Evolutionary conservation across 108 stramenopile genomes (phyloP).

Genomic region (Cyclotella atomus): DNA sequence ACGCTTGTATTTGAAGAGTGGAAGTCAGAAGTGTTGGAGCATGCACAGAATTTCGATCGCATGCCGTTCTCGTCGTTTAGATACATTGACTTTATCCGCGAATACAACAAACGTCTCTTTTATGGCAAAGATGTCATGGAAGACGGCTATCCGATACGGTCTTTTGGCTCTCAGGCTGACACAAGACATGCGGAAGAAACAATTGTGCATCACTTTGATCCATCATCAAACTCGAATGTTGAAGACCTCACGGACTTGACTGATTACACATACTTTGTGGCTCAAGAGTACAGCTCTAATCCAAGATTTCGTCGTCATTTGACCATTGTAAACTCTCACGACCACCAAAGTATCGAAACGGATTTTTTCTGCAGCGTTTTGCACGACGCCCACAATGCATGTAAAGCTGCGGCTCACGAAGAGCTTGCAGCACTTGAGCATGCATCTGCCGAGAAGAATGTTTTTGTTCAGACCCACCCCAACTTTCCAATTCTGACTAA

Average conservation of each 20-base stretch:
- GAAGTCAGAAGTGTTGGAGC: constrained; percentile 11
- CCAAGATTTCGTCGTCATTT: constrained; percentile 16
- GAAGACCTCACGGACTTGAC: constrained; percentile 19
- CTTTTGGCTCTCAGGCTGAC: background rate
- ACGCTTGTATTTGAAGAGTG: constrained; percentile 17
- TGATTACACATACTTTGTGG: constrained; percentile 26
- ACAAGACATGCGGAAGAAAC: background rate
- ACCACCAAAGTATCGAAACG: background rate
- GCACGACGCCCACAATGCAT: constrained; percentile 21
- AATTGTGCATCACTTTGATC: background rate
- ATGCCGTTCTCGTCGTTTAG: constrained; percentile 6
- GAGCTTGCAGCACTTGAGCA: background rate
- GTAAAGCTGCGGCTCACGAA: constrained; percentile 11
- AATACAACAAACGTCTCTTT: constrained; percentile 16
- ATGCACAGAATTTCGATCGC: background rate
- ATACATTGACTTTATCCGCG: constrained; percentile 22
- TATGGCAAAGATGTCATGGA: constrained; percentile 16
- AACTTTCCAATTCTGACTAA: background rate
- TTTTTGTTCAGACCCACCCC: constrained; percentile 4
- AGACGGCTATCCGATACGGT: constrained; percentile 14
- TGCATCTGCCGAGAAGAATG: background rate
- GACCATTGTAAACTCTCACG: constrained; percentile 22
- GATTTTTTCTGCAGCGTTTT: constrained; percentile 22
- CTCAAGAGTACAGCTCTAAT: constrained; percentile 9
- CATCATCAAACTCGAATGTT: constrained; percentile 5